phyloP scores from a whole-genome alignment of 2,329 filamentous ascomycete genomes.

The Colletotrichum abscissum region DNA sequence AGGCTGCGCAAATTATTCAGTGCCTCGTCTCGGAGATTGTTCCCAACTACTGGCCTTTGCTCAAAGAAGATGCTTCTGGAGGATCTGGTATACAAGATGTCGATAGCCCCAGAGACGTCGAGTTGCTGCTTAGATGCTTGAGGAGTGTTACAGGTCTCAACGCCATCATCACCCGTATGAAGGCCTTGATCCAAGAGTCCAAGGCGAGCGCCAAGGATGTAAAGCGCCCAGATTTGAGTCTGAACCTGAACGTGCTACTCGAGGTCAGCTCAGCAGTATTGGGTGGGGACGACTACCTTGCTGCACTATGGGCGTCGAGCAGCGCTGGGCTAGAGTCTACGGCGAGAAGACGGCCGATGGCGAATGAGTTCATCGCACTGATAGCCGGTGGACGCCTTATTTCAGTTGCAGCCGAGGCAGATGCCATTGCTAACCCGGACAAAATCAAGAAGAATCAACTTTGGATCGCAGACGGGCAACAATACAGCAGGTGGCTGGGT shows the following conservation, averaged over 20 bases:
- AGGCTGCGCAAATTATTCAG: slow-evolving; percentile 80
- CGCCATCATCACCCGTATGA: slow-evolving; percentile 78
- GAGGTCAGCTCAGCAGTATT: slow-evolving; percentile 58
- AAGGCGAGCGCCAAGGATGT: slow-evolving; percentile 50
- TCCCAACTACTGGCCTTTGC: slow-evolving; percentile 82
- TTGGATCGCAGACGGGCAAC: slow-evolving; percentile 74
- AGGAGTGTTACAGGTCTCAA: slow-evolving; percentile 82
- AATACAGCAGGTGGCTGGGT: slow-evolving; percentile 80
- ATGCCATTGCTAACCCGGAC: slow-evolving; percentile 56
- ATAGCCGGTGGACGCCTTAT: slow-evolving; percentile 62
- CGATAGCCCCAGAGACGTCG: slow-evolving; percentile 49
- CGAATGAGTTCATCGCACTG: slow-evolving; percentile 57
- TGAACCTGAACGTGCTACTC: slow-evolving; percentile 57
- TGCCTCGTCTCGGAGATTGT: slow-evolving; percentile 78
- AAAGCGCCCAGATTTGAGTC: slow-evolving; percentile 53
- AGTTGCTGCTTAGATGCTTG: slow-evolving; percentile 72
- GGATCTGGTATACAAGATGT: slow-evolving; percentile 22
- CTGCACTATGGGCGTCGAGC: slow-evolving; percentile 50
- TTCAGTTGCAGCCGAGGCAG: slow-evolving; percentile 66
- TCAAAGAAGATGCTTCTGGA: slow-evolving; percentile 59
- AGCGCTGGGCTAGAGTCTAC: slow-evolving; percentile 33
- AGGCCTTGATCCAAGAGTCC: slow-evolving; percentile 66
- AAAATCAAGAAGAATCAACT: slow-evolving; percentile 38
- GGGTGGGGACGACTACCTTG: slow-evolving; percentile 48
- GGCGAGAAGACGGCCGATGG: slow-evolving; percentile 46